Conservation (phyloP, 2,329 filamentous ascomycete genomes). For the Ophiostoma pallidulum region DNA sequence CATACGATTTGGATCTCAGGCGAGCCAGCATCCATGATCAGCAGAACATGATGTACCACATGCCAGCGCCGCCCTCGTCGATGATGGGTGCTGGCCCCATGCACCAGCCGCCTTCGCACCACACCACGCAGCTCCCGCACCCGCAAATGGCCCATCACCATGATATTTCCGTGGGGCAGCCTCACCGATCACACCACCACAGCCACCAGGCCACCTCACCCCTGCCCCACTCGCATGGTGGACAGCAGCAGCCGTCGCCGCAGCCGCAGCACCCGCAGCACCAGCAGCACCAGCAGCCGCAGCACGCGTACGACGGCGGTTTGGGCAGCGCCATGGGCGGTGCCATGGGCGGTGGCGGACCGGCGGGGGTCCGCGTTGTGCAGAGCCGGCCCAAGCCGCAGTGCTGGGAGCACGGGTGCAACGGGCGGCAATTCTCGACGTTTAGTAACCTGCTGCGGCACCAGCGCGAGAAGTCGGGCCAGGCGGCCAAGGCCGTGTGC, state of each 20-base stretch:
- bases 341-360: constrained; percentile 26
- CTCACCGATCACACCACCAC: constrained; percentile 7
- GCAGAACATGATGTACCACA: constrained; percentile 23
- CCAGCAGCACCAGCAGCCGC: neutral
- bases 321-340: constrained; percentile 20
- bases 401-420: constrained; percentile 96
- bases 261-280: constrained; percentile 3
- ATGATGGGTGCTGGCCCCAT: constrained; percentile 7
- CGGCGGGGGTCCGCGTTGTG: constrained; percentile 53
- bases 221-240: neutral
- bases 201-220: constrained; percentile 10
- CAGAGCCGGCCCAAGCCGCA: constrained; percentile 83
- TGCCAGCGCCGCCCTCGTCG: constrained; percentile 16
- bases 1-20: neutral
- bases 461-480: constrained; percentile 88
- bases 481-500: constrained; percentile 79
- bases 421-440: constrained; percentile 88
- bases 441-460: constrained; percentile 92
- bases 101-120: constrained; percentile 9
- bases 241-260: neutral
- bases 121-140: constrained; percentile 2
- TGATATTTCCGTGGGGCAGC: constrained; percentile 12
- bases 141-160: constrained; percentile 11
- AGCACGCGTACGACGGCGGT: constrained; percentile 3
- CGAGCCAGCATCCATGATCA: constrained; percentile 10